Evolutionary conservation across 768 basidiomycete species (phyloP).

Genomic region (Pisolithus orientalis): DNA sequence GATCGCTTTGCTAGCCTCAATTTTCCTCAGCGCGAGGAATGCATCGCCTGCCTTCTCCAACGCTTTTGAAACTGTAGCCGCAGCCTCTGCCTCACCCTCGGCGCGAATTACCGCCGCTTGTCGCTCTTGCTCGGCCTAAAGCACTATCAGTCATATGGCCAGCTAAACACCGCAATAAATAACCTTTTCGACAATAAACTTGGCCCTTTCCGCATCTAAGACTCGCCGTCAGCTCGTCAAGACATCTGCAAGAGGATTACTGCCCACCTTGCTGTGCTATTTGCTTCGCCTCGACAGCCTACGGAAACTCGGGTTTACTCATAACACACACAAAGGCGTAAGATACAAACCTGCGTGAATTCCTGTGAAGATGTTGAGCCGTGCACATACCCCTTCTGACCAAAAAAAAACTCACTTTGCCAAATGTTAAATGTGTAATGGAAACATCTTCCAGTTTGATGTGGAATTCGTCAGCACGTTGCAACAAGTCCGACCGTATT

Average conservation of each 20-base stretch:
- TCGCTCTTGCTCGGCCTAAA: constrained; percentile 95
- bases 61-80: constrained; percentile 84
- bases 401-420: constrained; percentile 48
- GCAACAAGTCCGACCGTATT: constrained; percentile 86
- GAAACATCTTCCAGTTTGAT: constrained; percentile 96
- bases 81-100: constrained; percentile 98
- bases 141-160: constrained; percentile 14
- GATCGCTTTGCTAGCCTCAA: constrained; percentile 97
- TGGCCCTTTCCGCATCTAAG: constrained; percentile 94
- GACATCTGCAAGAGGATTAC: background rate
- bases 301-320: background rate
- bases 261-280: constrained; percentile 92
- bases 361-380: constrained; percentile 43
- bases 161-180: constrained; percentile 8
- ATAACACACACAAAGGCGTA: background rate
- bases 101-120: constrained; percentile 98
- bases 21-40: constrained; percentile 90
- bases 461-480: constrained; percentile 94
- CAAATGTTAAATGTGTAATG: constrained; percentile 86
- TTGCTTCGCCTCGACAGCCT: constrained; percentile 99
- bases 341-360: constrained; percentile 60
- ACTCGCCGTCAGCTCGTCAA: background rate
- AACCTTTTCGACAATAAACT: constrained; percentile 98
- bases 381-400: background rate
- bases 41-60: constrained; percentile 94